Evolutionary conservation across 306 rosid genomes (phyloP).

Genomic region (Medicago lupulina): DNA sequence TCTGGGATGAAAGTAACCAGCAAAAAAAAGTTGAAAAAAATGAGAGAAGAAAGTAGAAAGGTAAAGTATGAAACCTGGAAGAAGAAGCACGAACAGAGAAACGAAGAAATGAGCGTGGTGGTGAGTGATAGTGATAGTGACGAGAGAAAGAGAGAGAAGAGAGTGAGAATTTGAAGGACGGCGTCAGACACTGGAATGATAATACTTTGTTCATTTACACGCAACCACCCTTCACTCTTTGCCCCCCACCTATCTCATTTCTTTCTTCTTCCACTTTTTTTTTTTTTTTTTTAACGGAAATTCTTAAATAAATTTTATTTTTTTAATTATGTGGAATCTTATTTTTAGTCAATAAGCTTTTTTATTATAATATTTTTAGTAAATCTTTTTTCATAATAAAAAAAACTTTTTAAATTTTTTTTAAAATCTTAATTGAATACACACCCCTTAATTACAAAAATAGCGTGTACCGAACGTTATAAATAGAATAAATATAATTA

Average conservation of each 20-base stretch:
- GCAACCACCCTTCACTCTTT: neutral
- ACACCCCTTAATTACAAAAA: too few relatives aligned
- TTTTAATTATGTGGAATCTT: too few relatives aligned
- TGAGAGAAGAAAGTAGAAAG: neutral
- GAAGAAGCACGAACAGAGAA: constrained; percentile 42
- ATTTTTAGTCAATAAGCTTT: too few relatives aligned
- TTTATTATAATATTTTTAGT: too few relatives aligned
- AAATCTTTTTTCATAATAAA: too few relatives aligned
- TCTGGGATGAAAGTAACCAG: neutral
- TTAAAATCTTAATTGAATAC: too few relatives aligned
- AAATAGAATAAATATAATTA: too few relatives aligned
- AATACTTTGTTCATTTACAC: constrained; percentile 49
- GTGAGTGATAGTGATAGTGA: neutral
- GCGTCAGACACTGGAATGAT: constrained; percentile 27
- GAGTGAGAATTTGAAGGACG: constrained; percentile 33
- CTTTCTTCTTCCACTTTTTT: neutral
- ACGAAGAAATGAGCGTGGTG: constrained; percentile 31
- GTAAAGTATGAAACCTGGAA: constrained; percentile 37
- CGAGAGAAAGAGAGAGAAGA: constrained; percentile 33
- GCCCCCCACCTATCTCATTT: neutral
- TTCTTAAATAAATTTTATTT: too few relatives aligned
- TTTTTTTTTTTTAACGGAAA: neutral
- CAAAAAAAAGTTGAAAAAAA: neutral
- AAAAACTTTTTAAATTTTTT: too few relatives aligned
- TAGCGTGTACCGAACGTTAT: too few relatives aligned